Base-by-base conservation (phyloP, 495 filamentous ascomycete species). In the Hypoxylon intermedium region DNA sequence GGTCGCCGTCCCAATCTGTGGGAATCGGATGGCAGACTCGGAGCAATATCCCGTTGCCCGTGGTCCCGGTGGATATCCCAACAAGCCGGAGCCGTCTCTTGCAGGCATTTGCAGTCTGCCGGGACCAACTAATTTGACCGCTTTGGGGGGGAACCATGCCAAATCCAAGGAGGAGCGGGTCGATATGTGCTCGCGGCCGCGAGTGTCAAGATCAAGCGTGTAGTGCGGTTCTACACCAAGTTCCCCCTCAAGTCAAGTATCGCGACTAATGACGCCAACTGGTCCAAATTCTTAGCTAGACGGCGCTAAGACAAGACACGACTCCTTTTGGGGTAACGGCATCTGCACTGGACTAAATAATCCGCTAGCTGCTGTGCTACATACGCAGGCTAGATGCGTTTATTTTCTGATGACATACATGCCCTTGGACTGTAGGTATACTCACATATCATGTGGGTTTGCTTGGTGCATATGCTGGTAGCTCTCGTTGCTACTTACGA, bases 31-130 rank as follows among this genome's bases (percentile, higher is more conserved):
- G 21, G 26, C 34, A 56, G 23, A 30, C 33, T 41, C 45, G 52
- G 42, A 55, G 15, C 40, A 51, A 48, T 53, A 43, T 60, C 30
- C 62, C 62, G 62, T 40, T 30, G 38, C n/a, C 50, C 41, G 49
- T 56, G 43, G 31, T 33, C 16, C 50, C 21, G 41, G 40, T 26
- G 19, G 38, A 26, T 33, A 20, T 51, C 31, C 50, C 51, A 54
- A 52, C 9, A 55, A 48, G 34, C 40, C 51, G 51, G 51, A 60
- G 40, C 62, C 41, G 62, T 57, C 33, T 52, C 34, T 31, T 60
- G 41, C 46, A 48, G 57, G 40, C 34, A 52, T 56, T 53, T 60
- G 31, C 41, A 46, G 34, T 26, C 31, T 30, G 41, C 47, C 48
- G 52, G 33, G 52, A 47, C 30, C 21, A 43, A 28, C 44, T 44